Percentiles rank a stretch among this genome's conserved stretches.
phyloP scores from a whole-genome alignment of 352 stramenopile species.

The Phytophthora uliginosa region DNA sequence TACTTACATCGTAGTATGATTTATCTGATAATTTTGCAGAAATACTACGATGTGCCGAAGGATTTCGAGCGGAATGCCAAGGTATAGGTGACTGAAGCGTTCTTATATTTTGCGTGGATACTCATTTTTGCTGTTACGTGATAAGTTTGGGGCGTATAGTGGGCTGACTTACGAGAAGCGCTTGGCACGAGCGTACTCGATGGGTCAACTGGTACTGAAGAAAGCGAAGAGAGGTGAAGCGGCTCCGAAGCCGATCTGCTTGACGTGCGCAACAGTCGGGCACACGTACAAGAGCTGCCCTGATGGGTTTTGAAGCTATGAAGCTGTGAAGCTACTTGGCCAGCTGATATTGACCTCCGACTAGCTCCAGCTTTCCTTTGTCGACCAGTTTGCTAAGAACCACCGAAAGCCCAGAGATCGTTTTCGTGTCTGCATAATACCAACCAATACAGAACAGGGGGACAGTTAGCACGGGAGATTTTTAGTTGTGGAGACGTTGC shows the following conservation, averaged over 20 bases:
- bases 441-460: constrained; percentile 16
- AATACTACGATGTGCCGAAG: constrained; percentile 52
- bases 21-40: constrained; percentile 32
- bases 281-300: constrained; percentile 65
- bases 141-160: constrained; percentile 68
- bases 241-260: constrained; percentile 53
- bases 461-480: constrained; percentile 4
- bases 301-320: constrained; percentile 57
- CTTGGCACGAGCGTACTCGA: constrained; percentile 65
- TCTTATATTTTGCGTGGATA: constrained; percentile 2
- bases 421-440: constrained; percentile 76
- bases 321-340: constrained; percentile 33
- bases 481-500: background rate
- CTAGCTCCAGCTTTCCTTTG: constrained; percentile 73
- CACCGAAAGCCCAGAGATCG: constrained; percentile 79
- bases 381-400: constrained; percentile 79
- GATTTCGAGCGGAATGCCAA: constrained; percentile 64
- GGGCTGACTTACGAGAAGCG: constrained; percentile 69
- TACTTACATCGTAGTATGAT: background rate
- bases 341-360: constrained; percentile 78
- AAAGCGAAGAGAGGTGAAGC: constrained; percentile 13
- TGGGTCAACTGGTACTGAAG: constrained; percentile 54
- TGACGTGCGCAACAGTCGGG: constrained; percentile 58
- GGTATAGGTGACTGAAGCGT: constrained; percentile 18
- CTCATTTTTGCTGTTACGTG: constrained; percentile 1